Evolutionary conservation across 164 flowering plant genomes (phyloP), one percentile per base, ranked within the genome.

Genomic region (Stephania cephalantha): DNA sequence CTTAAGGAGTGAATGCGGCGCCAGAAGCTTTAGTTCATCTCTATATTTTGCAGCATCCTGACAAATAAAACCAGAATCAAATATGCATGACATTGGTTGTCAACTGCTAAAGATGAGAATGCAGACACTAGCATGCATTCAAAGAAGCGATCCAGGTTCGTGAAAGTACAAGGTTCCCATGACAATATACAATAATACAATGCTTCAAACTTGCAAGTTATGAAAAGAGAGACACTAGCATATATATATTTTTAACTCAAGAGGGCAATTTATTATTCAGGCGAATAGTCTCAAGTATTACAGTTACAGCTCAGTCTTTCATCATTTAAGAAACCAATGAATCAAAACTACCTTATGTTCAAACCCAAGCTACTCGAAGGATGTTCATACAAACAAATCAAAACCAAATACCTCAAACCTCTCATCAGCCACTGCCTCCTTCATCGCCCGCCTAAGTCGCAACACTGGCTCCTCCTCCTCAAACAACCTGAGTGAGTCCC

Each of bases 391-490:
- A 35, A 35, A 4, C 42, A 35, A 13, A 22, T 67, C 29, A 45
- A 31, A 68, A 69, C 46, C 22, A n/a, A 48, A 48, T 85, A 95
- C 98, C 98, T 91, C 90, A 81, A 89, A 95, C 78, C 84, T 90
- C 85, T 95, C 94, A 63, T 85, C 87, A 55, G 82, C 79, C 73
- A 92, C 74, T 12, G 98, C 97, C 74, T 90, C 87, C 81, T 86
- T 92, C 75, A 95, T 76, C 82, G 84, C 75, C 68, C 89, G 86
- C 65, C 84, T 71, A 9, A 95, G 87, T n/a, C 89, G 90, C 79
- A 95, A 75, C 66, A 92, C 87, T 1, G 97, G 98, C 79, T 92
- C 97, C 76, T 88, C 91, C 52, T 91, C 92, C 83, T 91, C 98
- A 77, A 92, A 92, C 22, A 83, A 75, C 79, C 79, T 92, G 83